phyloP scores from a whole-genome alignment of 1,284 basidiomycete genomes.

The Ceratobasidium sp. region DNA sequence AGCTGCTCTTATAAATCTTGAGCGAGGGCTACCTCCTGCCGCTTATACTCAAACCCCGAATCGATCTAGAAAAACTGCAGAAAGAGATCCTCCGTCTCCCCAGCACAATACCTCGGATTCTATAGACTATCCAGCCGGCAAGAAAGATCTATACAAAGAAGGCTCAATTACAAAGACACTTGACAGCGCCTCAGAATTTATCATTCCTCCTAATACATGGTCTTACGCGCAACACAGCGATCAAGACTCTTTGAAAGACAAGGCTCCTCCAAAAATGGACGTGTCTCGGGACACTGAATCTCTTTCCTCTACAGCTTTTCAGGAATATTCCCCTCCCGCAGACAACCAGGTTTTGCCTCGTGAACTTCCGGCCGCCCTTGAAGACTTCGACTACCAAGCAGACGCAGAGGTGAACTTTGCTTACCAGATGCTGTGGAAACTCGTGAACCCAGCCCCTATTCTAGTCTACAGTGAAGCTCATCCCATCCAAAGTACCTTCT shows the following conservation, averaged over 20 bases:
- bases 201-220: slow-evolving; percentile 14
- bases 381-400: slow-evolving; percentile 20
- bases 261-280: background rate
- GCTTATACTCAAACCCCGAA: slow-evolving; percentile 21
- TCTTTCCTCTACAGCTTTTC: background rate
- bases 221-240: background rate
- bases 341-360: background rate
- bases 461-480: slow-evolving; percentile 64
- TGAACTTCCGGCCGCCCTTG: background rate
- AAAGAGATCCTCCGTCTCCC: background rate
- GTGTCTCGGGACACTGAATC: background rate
- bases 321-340: background rate
- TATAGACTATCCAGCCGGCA: background rate
- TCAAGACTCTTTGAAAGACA: background rate
- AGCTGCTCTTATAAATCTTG: slow-evolving; percentile 44
- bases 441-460: background rate
- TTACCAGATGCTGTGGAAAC: background rate
- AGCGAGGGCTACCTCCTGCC: background rate
- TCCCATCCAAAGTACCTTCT: slow-evolving; percentile 87
- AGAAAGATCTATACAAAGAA: background rate
- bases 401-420: slow-evolving; percentile 21
- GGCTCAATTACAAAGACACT: background rate
- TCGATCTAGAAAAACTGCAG: background rate
- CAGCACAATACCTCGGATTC: background rate
- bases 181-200: background rate